These are phyloP conservation scores for Gossypium turneri DNA, from an alignment of 345 rosid genomes.

Conservation along the genomic window DNA sequence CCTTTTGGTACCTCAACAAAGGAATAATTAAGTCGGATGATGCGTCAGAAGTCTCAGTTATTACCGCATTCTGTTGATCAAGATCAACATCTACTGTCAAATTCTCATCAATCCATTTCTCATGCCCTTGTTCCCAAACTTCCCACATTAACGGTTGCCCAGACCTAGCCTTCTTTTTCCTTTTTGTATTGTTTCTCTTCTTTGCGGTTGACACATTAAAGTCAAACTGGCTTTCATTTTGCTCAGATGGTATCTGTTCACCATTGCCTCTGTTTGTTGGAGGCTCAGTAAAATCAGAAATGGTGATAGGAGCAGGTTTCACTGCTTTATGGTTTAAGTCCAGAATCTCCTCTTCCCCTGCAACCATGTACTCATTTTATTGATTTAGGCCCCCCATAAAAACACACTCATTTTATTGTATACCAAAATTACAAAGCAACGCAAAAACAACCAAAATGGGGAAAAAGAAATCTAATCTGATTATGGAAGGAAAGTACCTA, in stretches of 20 bases:
- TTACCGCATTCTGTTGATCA: conserved; percentile 45
- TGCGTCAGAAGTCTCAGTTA: conserved; percentile 54
- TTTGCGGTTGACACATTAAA: conserved; percentile 2
- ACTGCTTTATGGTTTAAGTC: conserved; percentile 13
- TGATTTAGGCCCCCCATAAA: no score
- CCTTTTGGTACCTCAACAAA: conserved; percentile 84
- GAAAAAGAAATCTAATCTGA: not conserved
- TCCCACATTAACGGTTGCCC: conserved; percentile 57
- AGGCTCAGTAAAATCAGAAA: conserved; percentile 18
- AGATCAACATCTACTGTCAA: conserved; percentile 45
- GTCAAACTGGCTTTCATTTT: not conserved
- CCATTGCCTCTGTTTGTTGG: conserved; percentile 7
- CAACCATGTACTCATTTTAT: not conserved
- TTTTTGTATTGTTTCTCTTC: conserved; percentile 22
- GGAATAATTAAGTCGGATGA: conserved; percentile 68
- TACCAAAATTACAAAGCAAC: not conserved
- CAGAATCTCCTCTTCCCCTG: conserved; percentile 25
- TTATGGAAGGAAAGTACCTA: not conserved
- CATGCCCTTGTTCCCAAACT: conserved; percentile 61
- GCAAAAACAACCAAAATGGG: not conserved
- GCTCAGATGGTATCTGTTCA: conserved; percentile 13
- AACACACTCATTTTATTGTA: not conserved
- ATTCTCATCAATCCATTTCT: conserved; percentile 63
- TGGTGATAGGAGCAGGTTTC: not conserved
- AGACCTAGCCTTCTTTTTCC: conserved; percentile 26